phyloP scores from a whole-genome alignment of 1,139 yeast species.

The Nakaseomyces sp. region DNA sequence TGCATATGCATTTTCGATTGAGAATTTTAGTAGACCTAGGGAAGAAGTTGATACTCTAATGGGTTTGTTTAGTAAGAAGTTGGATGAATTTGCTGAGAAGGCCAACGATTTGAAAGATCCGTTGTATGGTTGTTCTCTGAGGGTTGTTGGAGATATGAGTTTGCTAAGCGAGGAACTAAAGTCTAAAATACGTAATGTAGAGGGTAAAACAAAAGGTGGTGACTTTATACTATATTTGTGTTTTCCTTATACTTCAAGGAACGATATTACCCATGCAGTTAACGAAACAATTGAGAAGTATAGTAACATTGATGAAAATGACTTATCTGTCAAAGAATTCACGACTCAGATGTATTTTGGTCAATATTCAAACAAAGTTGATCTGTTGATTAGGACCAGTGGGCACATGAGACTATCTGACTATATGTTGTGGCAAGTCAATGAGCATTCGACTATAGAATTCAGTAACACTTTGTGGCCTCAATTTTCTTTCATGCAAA shows the following conservation, averaged over 20 bases:
- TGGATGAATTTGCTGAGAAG: conserved; percentile 33
- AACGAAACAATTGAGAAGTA: conserved; percentile 35
- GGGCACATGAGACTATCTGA: conserved; percentile 83
- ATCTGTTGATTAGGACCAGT: conserved; percentile 73
- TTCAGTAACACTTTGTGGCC: conserved; percentile 81
- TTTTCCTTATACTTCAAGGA: conserved; percentile 90
- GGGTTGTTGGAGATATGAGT: conserved; percentile 61
- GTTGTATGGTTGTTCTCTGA: conserved; percentile 41
- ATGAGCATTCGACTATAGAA: conserved; percentile 60
- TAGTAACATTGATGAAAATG: conserved; percentile 24
- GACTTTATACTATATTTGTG: conserved; percentile 66
- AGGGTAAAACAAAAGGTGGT: conserved; percentile 46
- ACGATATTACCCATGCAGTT: conserved; percentile 72
- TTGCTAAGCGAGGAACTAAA: conserved; percentile 62
- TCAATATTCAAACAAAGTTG: conserved; percentile 59
- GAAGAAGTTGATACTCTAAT: conserved; percentile 76
- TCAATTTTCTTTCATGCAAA: conserved; percentile 50
- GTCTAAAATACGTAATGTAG: conserved; percentile 50
- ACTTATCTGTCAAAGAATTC: conserved; percentile 37
- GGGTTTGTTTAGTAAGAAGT: conserved; percentile 64
- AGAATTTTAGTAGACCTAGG: conserved; percentile 76
- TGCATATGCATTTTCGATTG: conserved; percentile 91
- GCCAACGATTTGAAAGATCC: conserved; percentile 43
- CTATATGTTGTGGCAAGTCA: conserved; percentile 78
- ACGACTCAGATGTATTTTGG: conserved; percentile 52